phyloP scores from a whole-genome alignment of 192 early-diverging fungal genomes.

The Coemansia sp. region DNA sequence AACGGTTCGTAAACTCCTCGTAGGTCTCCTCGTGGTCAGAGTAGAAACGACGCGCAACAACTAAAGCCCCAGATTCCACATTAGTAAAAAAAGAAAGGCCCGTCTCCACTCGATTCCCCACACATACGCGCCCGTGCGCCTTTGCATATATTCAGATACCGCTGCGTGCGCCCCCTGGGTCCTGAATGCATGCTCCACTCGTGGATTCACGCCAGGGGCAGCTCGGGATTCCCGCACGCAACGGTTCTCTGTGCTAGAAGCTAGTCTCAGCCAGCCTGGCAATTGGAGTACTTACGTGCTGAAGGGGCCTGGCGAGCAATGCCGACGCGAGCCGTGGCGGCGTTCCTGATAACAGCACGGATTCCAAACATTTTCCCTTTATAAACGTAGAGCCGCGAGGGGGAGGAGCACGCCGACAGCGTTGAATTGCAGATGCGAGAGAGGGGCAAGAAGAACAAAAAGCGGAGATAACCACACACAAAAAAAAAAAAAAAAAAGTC shows the following conservation, averaged over 20 bases:
- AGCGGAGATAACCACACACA: not conserved
- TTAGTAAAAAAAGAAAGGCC: too few species aligned
- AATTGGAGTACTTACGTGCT: conserved; percentile 40
- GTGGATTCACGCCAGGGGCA: too few species aligned
- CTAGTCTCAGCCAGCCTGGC: too few species aligned
- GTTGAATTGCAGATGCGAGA: conserved; percentile 4
- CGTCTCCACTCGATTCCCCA: too few species aligned
- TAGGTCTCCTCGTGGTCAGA: conserved; percentile 71
- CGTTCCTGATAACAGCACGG: conserved; percentile 35
- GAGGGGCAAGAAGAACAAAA: conserved; percentile 1
- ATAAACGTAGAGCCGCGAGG: not conserved
- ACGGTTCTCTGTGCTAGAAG: too few species aligned
- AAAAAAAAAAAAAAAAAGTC: conserved; percentile 8
- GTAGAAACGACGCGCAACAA: conserved; percentile 55
- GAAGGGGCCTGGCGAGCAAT: conserved; percentile 12
- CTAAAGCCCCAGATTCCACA: conserved; percentile 8
- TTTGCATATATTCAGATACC: too few species aligned
- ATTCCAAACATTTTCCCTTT: conserved; percentile 41
- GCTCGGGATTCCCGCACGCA: too few species aligned
- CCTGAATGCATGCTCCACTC: too few species aligned
- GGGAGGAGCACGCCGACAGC: conserved; percentile 3
- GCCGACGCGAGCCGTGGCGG: conserved; percentile 22
- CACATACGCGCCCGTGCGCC: too few species aligned
- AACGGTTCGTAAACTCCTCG: conserved; percentile 73
- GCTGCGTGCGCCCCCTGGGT: too few species aligned